Evolutionary conservation across 2,329 filamentous ascomycete species (phyloP).

Genomic region (Alternaria sp.): DNA sequence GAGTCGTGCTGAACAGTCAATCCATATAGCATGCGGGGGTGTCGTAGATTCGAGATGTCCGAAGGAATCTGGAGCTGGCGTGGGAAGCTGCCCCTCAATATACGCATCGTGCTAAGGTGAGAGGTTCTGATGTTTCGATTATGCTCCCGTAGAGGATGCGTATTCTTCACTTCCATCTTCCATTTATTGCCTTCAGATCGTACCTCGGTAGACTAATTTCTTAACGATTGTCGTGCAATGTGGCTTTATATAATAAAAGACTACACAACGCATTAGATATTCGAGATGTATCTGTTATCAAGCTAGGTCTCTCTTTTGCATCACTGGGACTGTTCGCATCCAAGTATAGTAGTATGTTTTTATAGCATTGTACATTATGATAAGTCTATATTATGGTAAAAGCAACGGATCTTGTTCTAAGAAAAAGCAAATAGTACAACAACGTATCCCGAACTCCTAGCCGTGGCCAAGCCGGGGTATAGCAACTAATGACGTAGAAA

Average conservation of each 20-base stretch:
- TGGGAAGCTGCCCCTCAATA: not conserved
- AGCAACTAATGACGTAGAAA: slow-evolving; percentile 3
- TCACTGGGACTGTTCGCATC: too few species aligned
- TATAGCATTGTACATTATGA: not conserved
- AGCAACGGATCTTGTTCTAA: not conserved
- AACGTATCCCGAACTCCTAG: slow-evolving; percentile 8
- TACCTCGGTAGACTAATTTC: too few species aligned
- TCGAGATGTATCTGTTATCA: too few species aligned
- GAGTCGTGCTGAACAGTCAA: not conserved
- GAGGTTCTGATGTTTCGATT: too few species aligned
- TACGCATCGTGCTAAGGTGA: not conserved
- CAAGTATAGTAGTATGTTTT: not conserved
- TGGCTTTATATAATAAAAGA: too few species aligned
- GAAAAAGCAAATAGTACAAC: not conserved
- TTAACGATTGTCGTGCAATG: too few species aligned
- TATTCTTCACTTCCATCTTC: too few species aligned
- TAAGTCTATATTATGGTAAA: not conserved
- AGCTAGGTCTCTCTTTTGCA: too few species aligned
- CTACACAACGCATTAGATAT: too few species aligned
- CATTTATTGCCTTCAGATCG: too few species aligned
- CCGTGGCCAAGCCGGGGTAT: slow-evolving; percentile 19
- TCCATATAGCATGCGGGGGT: not conserved
- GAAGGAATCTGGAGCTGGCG: not conserved
- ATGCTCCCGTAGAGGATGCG: too few species aligned
- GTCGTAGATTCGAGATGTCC: not conserved